phyloP scores from a whole-genome alignment of 306 rosid genomes.

The Casuarina equisetifolia region DNA sequence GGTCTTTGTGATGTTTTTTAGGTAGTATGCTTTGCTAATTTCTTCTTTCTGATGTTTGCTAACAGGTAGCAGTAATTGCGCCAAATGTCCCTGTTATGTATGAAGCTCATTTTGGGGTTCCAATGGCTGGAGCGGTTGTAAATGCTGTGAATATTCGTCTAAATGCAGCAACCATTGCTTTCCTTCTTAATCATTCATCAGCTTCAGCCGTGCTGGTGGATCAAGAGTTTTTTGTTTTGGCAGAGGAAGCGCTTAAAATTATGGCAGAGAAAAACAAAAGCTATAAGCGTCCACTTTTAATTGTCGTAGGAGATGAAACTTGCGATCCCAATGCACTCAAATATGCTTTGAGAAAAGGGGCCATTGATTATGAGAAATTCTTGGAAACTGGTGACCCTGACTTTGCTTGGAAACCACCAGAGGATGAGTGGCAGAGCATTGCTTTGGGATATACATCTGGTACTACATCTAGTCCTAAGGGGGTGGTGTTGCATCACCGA shows the following conservation, averaged over 20 bases:
- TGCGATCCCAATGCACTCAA: conserved; percentile 51
- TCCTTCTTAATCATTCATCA: conserved; percentile 65
- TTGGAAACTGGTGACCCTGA: conserved; percentile 78
- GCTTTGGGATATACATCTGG: conserved; percentile 93
- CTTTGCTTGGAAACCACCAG: conserved; percentile 79
- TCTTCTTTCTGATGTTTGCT: conserved; percentile 22
- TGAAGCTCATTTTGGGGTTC: conserved; percentile 83
- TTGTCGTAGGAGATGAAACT: conserved; percentile 77
- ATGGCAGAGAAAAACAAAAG: conserved; percentile 47
- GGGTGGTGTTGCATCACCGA: conserved; percentile 88
- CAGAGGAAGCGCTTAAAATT: conserved; percentile 72
- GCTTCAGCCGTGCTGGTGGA: conserved; percentile 59
- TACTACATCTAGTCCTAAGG: conserved; percentile 93
- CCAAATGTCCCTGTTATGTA: conserved; percentile 88
- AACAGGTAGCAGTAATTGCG: conserved; percentile 86
- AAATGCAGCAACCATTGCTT: conserved; percentile 56
- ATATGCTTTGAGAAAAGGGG: conserved; percentile 50
- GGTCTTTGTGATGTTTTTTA: conserved; percentile 10
- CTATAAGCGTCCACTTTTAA: conserved; percentile 58
- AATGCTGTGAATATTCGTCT: conserved; percentile 61
- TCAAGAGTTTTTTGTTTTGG: conserved; percentile 59
- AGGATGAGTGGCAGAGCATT: conserved; percentile 99
- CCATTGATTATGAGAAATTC: conserved; percentile 66
- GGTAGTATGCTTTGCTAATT: conserved; percentile 9
- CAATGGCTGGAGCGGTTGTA: conserved; percentile 71